Evolutionary conservation across 352 stramenopile species (phyloP), one percentile per base, ranked within the genome.

Genomic region (Phytophthora melonis): DNA sequence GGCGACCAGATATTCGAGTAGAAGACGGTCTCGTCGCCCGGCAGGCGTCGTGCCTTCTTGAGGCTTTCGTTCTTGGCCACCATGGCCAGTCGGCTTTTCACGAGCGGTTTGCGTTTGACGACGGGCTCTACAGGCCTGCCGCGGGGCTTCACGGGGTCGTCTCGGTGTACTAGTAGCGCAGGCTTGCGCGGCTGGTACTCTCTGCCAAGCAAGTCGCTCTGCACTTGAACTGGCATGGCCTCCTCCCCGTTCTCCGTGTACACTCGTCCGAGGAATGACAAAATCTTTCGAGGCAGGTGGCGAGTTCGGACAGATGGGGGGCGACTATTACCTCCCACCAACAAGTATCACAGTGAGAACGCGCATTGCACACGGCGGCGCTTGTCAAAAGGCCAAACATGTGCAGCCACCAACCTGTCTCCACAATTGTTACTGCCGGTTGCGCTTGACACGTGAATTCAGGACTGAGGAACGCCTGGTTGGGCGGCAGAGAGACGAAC

Each of bases 1-100:
- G 63, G 55, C 10, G 78, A 79, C 88, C 88, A 95, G 61, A 95
- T 95, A 82, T 95, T 95, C 43, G 79, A 79, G 77, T 95, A 95
- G 75, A 95, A 95, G 52, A 90, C 88, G 54, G 72, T 89, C 72
- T 93, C 84, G 59, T 95, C 88, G 25, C 57, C 39, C 0, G 77
- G 72, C 8, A 84, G 77, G 13, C 75, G 83, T 21, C 74, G 67
- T 30, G 69, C 45, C 57, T 88, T 90, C 69, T 89, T 89, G 55
- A 72, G 41, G 55, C 73, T 70, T 61, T 84, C 66, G 52, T 50
- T 80, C 61, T 78, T 83, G 65, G 64, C 63, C 23, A 74, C 72
- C 67, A 82, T 83, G 16, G 78, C 72, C 27, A 88, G 59, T 71
- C 76, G 80, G 65, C 80, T 89, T 67, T 84, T 84, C 75, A 87